A percentile compares a stretch with the other conserved stretches of the same genome.
Evolutionary conservation across 768 basidiomycete species (phyloP).

Genomic region (Boletus pseudopeckii): DNA sequence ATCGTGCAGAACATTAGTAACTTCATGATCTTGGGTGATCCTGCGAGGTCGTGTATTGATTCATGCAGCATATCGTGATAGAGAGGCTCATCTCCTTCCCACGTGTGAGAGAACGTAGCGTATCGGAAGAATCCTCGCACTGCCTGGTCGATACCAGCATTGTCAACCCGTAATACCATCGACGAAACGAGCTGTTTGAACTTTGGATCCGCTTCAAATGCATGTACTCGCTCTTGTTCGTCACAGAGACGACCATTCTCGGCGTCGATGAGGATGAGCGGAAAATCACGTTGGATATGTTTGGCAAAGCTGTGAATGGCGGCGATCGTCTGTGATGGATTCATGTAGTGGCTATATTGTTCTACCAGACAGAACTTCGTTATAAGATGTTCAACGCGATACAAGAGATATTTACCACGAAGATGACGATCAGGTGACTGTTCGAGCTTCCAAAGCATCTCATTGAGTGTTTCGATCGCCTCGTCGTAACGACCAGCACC

Average conservation of each 20-base stretch:
- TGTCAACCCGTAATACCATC: not conserved
- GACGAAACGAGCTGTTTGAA: conserved; percentile 19
- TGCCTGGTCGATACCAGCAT: not conserved
- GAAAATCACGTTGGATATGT: conserved; percentile 4
- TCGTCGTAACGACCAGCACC: conserved; percentile 14
- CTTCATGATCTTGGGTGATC: conserved; percentile 10
- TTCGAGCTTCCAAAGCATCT: conserved; percentile 3
- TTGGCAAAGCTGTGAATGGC: not conserved
- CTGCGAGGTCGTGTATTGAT: conserved; percentile 8
- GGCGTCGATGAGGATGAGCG: conserved; percentile 15
- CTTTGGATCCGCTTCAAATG: conserved; percentile 8
- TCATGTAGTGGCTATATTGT: not conserved
- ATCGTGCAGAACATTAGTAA: conserved; percentile 16
- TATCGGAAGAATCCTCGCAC: conserved; percentile 16
- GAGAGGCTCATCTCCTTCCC: conserved; percentile 17
- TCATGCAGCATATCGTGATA: conserved; percentile 12
- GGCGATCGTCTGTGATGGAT: conserved; percentile 5
- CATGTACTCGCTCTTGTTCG: not conserved
- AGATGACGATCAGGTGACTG: not conserved
- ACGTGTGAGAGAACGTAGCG: conserved; percentile 24
- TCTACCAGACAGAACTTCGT: not conserved
- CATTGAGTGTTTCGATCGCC: conserved; percentile 11
- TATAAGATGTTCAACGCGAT: not conserved
- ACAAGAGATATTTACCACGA: conserved; percentile 4
- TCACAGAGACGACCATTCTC: conserved; percentile 14